Conservation (phyloP, 225 moss, liverwort and hornwort species). For the Polytrichum commune region DNA sequence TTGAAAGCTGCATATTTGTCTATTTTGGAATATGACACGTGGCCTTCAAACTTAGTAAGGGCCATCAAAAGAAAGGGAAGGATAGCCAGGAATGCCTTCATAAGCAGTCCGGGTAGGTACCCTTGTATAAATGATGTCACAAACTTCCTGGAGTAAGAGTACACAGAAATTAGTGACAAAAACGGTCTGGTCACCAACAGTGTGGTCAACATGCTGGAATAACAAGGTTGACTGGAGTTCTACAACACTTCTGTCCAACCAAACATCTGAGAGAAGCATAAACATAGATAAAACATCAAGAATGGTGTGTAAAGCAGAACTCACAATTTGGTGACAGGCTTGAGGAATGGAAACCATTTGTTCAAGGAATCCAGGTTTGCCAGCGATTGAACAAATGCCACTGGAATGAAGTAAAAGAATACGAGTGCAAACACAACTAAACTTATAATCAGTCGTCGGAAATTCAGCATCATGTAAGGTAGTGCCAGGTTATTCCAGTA, state of each 20-base stretch:
- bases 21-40: conserved; percentile 64
- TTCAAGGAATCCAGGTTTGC: conserved; percentile 69
- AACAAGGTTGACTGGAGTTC: too few relatives aligned
- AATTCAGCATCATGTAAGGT: conserved; percentile 45
- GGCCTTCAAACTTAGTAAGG: conserved; percentile 71
- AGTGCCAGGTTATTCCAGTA: conserved; percentile 73
- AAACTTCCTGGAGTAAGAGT: conserved; percentile 29
- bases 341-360: conserved; percentile 47
- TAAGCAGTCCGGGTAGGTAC: conserved; percentile 65
- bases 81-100: conserved; percentile 48
- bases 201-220: too few relatives aligned
- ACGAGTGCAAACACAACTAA: conserved; percentile 42
- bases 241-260: too few relatives aligned
- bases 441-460: conserved; percentile 41
- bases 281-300: too few relatives aligned
- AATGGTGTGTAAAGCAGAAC: conserved; percentile 12
- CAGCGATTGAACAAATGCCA: conserved; percentile 76
- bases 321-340: conserved; percentile 47
- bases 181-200: too few relatives aligned
- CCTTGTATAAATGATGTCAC: conserved; percentile 59
- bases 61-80: conserved; percentile 50
- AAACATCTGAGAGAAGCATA: too few relatives aligned
- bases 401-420: conserved; percentile 73
- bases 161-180: conserved; percentile 10
- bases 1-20: conserved; percentile 64